A percentile compares a stretch with the other conserved stretches of the same genome.
Evolutionary conservation across 306 rosid genomes (phyloP).

Genomic region (Urtica urens): DNA sequence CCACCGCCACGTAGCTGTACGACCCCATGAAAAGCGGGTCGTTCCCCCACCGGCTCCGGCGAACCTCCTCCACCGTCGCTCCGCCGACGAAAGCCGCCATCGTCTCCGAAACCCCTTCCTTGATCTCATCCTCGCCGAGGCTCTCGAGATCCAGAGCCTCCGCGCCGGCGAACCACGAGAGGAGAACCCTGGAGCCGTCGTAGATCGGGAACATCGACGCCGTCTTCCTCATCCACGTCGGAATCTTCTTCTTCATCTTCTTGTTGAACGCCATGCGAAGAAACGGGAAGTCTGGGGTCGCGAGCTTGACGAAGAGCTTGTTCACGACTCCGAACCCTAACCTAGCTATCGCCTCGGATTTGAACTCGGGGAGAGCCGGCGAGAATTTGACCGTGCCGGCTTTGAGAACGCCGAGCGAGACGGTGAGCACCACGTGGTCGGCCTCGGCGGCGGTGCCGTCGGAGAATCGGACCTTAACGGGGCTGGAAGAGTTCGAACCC

Average conservation of each 20-base stretch:
- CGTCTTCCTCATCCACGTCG: constrained; percentile 95
- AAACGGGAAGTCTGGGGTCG: constrained; percentile 42
- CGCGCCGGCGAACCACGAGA: constrained; percentile 82
- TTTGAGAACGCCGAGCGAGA: constrained; percentile 84
- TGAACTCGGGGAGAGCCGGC: constrained; percentile 75
- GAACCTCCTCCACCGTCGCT: constrained; percentile 34
- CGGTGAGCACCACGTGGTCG: constrained; percentile 82
- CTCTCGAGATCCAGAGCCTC: constrained; percentile 77
- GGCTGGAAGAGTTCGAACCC: constrained; percentile 32
- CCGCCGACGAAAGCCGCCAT: constrained; percentile 39
- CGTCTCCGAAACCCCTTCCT: constrained; percentile 56
- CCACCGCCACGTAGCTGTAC: constrained; percentile 72
- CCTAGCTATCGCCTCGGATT: constrained; percentile 73
- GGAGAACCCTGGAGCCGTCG: constrained; percentile 53
- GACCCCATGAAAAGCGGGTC: constrained; percentile 89
- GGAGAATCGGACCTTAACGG: constrained; percentile 67
- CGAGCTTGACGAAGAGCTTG: constrained; percentile 75
- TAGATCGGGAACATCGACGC: constrained; percentile 60
- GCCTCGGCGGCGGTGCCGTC: constrained; percentile 66
- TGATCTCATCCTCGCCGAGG: constrained; percentile 59
- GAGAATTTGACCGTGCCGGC: constrained; percentile 54
- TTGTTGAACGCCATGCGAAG: constrained; percentile 69
- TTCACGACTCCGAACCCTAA: constrained; percentile 97
- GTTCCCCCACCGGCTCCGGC: constrained; percentile 70
- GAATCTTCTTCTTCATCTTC: constrained; percentile 46